These are phyloP conservation scores for Ceratobasidium sp. DNA, from an alignment of 1,284 basidiomycete genomes.

Conservation along the genomic window DNA sequence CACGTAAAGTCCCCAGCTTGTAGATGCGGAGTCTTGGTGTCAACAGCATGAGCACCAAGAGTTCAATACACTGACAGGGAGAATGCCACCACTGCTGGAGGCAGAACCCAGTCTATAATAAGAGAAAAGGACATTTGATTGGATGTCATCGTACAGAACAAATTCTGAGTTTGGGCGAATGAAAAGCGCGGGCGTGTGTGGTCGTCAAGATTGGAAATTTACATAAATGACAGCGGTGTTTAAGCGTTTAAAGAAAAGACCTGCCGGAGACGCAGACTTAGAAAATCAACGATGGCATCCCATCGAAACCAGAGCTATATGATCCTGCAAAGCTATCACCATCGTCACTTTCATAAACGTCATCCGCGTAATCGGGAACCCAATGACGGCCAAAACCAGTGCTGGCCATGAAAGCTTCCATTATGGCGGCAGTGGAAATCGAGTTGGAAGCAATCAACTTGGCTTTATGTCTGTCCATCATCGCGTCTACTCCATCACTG, in stretches of 20 bases:
- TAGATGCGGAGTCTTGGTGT: not conserved
- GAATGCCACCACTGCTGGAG: constrained; percentile 2
- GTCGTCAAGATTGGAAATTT: not conserved
- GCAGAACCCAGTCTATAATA: constrained; percentile 24
- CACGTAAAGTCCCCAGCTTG: constrained; percentile 49
- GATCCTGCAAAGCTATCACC: constrained; percentile 19
- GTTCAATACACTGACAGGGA: not conserved
- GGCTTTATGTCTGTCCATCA: constrained; percentile 42
- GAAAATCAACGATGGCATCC: constrained; percentile 26
- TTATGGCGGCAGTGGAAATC: constrained; percentile 6
- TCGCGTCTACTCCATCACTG: constrained; percentile 39
- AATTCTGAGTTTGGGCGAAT: not conserved
- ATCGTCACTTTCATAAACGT: constrained; percentile 32
- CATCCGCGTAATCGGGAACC: not conserved
- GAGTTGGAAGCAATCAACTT: constrained; percentile 19
- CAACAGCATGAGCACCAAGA: not conserved
- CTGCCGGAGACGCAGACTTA: not conserved
- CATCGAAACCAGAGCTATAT: constrained; percentile 19
- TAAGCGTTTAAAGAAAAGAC: not conserved
- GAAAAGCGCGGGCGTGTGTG: not conserved
- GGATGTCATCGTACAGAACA: not conserved
- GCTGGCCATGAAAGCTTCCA: constrained; percentile 27
- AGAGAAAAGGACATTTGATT: constrained; percentile 1
- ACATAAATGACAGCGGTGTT: not conserved
- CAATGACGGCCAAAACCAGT: constrained; percentile 17